Base-by-base conservation (phyloP, 2,329 filamentous ascomycete genomes). In the Verticillium alfalfae region DNA sequence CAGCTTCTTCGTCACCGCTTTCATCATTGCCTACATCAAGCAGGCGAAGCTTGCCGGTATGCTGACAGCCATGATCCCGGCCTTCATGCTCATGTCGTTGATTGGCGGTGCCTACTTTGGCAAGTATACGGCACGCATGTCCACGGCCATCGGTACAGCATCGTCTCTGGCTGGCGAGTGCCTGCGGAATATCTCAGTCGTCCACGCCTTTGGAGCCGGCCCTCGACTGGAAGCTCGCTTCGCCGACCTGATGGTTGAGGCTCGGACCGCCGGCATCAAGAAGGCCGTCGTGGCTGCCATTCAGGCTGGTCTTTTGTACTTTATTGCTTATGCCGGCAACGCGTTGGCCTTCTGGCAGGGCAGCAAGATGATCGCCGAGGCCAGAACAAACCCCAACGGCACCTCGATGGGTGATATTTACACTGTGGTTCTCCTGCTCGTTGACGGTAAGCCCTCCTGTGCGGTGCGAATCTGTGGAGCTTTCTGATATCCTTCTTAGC, bases 261-360 rank as follows among this genome's bases (percentile, higher is more conserved):
- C 83, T 1, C 76, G 78, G 62, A 73, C 70, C 2, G 77, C 81
- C 54, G 84, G 79, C 2, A 71, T 85, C 61, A 84, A 84, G 67
- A 89, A 88, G 68, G 79, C 84, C 1, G 70, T 80, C 1, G 79
- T 81, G 0, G 77, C 81, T 37, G 86, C 81, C 3, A 73, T 84
- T 0, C 85, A 88, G 68, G 78, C 83, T 8, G 86, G 86, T n/a
- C 69, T 85, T n/a, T 71, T 89, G 18, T 89, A 88, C 68, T 89
- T 89, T 67, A 81, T 89, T 62, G 84, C 86, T 2, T 89, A 88
- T 66, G 78, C 84, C 2, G 85, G 85, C 5, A 88, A 88, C 67
- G 86, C 82, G 8, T 72, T 89, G 12, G 86, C 87, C 0, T 89
- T 88, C 67, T 90, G 85, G 84, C 82, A 88, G 70, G 87, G 87